These are phyloP conservation scores for Vitis labrusca DNA, from an alignment of 164 flowering plant genomes.

Conservation along the genomic window DNA sequence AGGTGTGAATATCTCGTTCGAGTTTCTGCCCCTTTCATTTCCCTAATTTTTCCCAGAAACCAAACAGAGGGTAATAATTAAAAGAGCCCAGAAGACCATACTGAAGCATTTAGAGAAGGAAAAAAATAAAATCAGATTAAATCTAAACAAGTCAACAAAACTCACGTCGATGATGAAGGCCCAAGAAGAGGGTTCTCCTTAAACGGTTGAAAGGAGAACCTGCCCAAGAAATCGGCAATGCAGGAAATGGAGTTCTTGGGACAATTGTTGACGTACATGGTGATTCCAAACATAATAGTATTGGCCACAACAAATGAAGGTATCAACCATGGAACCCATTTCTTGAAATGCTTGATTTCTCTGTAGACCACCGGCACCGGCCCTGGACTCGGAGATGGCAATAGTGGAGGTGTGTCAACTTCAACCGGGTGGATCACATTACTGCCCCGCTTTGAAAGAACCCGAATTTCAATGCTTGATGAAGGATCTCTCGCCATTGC, in stretches of 20 bases:
- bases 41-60: too few species aligned
- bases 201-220: slow-evolving; percentile 66
- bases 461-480: slow-evolving; percentile 17
- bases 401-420: slow-evolving; percentile 19
- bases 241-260: slow-evolving; percentile 57
- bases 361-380: slow-evolving; percentile 26
- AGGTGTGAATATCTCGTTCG: too few species aligned
- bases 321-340: slow-evolving; percentile 56
- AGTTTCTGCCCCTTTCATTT: too few species aligned
- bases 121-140: too few species aligned
- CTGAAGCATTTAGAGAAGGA: too few species aligned
- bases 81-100: too few species aligned
- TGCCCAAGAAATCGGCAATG: slow-evolving; percentile 44
- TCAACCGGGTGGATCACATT: slow-evolving; percentile 44
- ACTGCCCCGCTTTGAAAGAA: slow-evolving; percentile 25
- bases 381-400: slow-evolving; percentile 6
- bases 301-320: slow-evolving; percentile 55
- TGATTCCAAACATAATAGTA: slow-evolving; percentile 38
- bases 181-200: slow-evolving; percentile 73
- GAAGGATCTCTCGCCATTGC: slow-evolving; percentile 18
- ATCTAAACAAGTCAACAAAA: not conserved
- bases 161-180: slow-evolving; percentile 57
- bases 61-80: too few species aligned
- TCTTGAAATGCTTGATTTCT: slow-evolving; percentile 51
- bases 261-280: slow-evolving; percentile 66